Percentiles rank a stretch among this genome's conserved stretches.
phyloP scores from a whole-genome alignment of 768 basidiomycete genomes.

The Sutorius australiensis region DNA sequence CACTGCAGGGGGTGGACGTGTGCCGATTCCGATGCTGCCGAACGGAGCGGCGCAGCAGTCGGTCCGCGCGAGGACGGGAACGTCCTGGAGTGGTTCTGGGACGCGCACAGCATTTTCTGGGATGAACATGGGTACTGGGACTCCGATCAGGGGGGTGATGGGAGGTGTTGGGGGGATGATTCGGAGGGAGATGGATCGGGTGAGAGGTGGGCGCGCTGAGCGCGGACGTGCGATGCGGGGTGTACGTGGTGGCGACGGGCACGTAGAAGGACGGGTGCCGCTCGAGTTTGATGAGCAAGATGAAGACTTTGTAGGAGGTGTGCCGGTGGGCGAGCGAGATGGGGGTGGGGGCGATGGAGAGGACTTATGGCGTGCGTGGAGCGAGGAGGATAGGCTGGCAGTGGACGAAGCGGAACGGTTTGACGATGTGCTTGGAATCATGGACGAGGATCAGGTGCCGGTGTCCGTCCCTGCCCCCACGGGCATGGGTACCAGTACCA shows the following conservation, averaged over 20 bases:
- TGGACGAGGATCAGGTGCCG: conserved; percentile 32
- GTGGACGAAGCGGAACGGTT: conserved; percentile 33
- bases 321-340: not conserved
- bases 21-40: conserved; percentile 69
- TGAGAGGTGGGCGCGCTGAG: conserved; percentile 4
- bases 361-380: conserved; percentile 25
- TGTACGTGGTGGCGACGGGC: not conserved
- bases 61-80: not conserved
- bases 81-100: conserved; percentile 15
- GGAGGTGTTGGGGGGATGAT: conserved; percentile 55
- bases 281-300: conserved; percentile 68
- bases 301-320: conserved; percentile 47
- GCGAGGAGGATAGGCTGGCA: conserved; percentile 28
- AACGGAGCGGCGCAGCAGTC: conserved; percentile 49
- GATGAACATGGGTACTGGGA: conserved; percentile 23
- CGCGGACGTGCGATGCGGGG: not conserved
- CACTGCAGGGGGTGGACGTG: conserved; percentile 34
- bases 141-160: conserved; percentile 58
- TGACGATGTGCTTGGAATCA: conserved; percentile 32
- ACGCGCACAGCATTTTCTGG: conserved; percentile 16
- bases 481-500: not conserved
- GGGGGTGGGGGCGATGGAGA: conserved; percentile 11
- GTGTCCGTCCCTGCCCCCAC: conserved; percentile 1
- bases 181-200: conserved; percentile 45
- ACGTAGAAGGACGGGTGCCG: conserved; percentile 25